These are phyloP conservation scores for Hymenoscyphus fructigenus DNA, from an alignment of 2,329 filamentous ascomycete genomes.

Conservation along the genomic window DNA sequence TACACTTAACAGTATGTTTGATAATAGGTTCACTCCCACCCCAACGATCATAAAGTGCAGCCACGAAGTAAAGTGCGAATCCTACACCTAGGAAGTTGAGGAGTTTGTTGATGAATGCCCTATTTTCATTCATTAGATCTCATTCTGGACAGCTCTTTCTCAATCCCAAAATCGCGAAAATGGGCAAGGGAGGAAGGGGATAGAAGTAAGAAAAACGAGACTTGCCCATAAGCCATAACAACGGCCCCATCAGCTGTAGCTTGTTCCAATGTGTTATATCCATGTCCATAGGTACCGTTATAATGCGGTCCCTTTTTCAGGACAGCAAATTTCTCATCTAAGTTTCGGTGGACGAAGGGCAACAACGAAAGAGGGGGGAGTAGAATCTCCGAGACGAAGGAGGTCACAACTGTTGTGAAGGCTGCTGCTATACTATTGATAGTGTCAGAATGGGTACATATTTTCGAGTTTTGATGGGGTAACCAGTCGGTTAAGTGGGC, in stretches of 20 bases:
- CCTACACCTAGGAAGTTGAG: conserved; percentile 67
- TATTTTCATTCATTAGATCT: conserved; percentile 29
- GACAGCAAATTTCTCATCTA: conserved; percentile 73
- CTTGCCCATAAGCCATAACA: conserved; percentile 68
- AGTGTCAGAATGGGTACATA: background rate
- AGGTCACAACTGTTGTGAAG: conserved; percentile 70
- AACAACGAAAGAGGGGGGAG: conserved; percentile 69
- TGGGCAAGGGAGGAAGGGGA: background rate
- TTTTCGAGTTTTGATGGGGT: conserved; percentile 7
- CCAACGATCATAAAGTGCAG: conserved; percentile 58
- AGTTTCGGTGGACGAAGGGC: conserved; percentile 67
- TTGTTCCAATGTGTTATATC: conserved; percentile 70
- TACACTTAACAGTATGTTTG: conserved; percentile 68
- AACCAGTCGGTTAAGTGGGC: no score
- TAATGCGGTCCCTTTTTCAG: conserved; percentile 57
- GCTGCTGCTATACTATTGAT: conserved; percentile 60
- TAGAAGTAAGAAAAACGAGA: conserved; percentile 5
- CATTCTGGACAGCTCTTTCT: background rate
- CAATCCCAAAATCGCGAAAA: background rate
- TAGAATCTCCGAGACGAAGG: conserved; percentile 68
- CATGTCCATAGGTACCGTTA: conserved; percentile 40
- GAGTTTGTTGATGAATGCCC: conserved; percentile 61
- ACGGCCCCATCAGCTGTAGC: conserved; percentile 71
- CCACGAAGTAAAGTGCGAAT: conserved; percentile 62
- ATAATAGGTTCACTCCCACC: conserved; percentile 63